Evolutionary conservation across 129 eudicot species (phyloP).

Genomic region (Flaveria sonorensis): DNA sequence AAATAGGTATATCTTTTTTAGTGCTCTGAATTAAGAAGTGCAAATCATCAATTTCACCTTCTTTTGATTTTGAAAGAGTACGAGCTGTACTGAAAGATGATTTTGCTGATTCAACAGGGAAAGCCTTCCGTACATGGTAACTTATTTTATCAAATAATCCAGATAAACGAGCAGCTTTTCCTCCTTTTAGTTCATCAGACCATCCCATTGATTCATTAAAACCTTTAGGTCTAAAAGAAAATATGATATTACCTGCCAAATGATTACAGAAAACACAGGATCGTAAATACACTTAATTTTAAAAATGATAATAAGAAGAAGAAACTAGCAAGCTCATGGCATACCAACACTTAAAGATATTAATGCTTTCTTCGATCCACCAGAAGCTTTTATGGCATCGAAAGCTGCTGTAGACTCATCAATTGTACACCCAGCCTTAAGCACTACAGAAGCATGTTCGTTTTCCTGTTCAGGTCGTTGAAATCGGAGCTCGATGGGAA

Average conservation of each 20-base stretch:
- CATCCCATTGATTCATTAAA: slow-evolving; percentile 62
- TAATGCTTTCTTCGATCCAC: slow-evolving; percentile 77
- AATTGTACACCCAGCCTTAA: slow-evolving; percentile 63
- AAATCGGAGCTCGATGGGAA: slow-evolving; percentile 76
- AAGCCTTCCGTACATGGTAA: slow-evolving; percentile 77
- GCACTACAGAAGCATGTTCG: slow-evolving; percentile 56
- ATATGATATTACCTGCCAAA: slow-evolving; percentile 77
- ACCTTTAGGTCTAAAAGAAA: slow-evolving; percentile 79
- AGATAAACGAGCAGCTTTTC: slow-evolving; percentile 79
- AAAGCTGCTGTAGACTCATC: slow-evolving; percentile 91
- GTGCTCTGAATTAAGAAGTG: slow-evolving; percentile 77
- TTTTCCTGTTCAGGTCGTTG: slow-evolving; percentile 70
- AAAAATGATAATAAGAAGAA: neutral
- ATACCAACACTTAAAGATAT: slow-evolving; percentile 79
- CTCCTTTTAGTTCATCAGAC: slow-evolving; percentile 93
- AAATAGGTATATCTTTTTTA: slow-evolving; percentile 68
- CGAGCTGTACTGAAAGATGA: slow-evolving; percentile 68
- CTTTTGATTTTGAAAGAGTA: slow-evolving; percentile 58
- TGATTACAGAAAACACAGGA: slow-evolving; percentile 25
- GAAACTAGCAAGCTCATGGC: slow-evolving; percentile 19
- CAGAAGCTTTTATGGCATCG: slow-evolving; percentile 65
- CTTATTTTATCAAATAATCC: slow-evolving; percentile 85
- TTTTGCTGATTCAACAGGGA: slow-evolving; percentile 58
- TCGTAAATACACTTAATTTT: neutral
- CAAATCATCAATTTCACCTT: slow-evolving; percentile 43